Evolutionary conservation across 768 basidiomycete genomes (phyloP).

Genomic region (Tricholoma terreum): DNA sequence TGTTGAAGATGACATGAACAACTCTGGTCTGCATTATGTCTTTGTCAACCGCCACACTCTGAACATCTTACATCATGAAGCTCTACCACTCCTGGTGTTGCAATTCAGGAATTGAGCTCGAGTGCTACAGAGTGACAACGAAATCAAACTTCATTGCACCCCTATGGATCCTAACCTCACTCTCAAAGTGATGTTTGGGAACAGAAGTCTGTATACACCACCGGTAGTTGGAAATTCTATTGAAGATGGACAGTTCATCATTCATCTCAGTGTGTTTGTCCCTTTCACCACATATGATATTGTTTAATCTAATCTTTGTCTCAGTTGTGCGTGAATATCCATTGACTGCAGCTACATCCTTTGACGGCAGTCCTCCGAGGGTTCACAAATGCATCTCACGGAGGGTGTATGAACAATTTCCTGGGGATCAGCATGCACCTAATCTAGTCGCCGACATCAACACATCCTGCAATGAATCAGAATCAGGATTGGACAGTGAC

Average conservation of each 20-base stretch:
- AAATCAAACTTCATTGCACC: neutral
- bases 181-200: neutral
- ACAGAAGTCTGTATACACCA: neutral
- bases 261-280: neutral
- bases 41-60: neutral
- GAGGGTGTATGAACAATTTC: neutral
- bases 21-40: neutral
- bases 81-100: neutral
- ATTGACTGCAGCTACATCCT: neutral
- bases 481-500: neutral
- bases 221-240: neutral
- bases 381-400: neutral
- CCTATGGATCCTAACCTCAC: neutral
- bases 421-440: neutral
- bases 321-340: neutral
- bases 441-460: neutral
- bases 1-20: neutral
- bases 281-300: neutral
- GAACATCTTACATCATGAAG: neutral
- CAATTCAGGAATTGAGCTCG: neutral
- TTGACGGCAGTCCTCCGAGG: neutral
- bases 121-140: neutral
- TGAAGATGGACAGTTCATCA: neutral
- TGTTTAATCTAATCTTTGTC: neutral
- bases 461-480: neutral